Evolutionary conservation across 2,329 filamentous ascomycete genomes (phyloP), one percentile per base, ranked within the genome.

Genomic region (Hypoxylon sp.): DNA sequence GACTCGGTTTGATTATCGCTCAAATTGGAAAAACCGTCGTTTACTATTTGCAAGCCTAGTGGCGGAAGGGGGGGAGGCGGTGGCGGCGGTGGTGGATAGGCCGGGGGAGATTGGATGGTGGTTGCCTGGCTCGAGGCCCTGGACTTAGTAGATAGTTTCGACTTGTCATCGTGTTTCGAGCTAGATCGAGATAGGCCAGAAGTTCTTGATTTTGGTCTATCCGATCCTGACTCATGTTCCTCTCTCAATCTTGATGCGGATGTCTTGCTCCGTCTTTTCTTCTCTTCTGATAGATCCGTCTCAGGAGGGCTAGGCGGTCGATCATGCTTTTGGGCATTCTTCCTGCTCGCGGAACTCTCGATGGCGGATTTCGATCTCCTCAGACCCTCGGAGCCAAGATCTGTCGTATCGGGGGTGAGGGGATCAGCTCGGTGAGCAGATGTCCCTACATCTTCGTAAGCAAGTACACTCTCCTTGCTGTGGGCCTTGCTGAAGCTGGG

Each of bases 381-480:
- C 63, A 81, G 79, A 46, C 84, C 83, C 59, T 82, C 82, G 21
- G 84, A 82, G 56, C 89, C 88, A 21, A 92, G 73, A 75, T 93
- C 91, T 21, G 91, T 93, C 21, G 90, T 85, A 67, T 93, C 91
- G 17, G 92, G 92, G 1, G 92, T 94, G 52, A 85, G 78, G 1
- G 86, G 86, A 60, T 88, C 84, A 67, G 71, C 51, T 69, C 74
- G 49, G 64, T 67, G 66, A 59, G 60, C 79, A 68, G 75, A 76
- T 43, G 52, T 41, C 14, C 43, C 68, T 43, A 87, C 72, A 58
- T 87, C 84, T 49, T 90, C 87, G 57, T 83, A 83, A 76, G 88
- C 90, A 70, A 88, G 85, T 59, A 97, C 88, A 48, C 89, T 88
- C 81, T 98, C 95, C 79, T 94, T 96, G 84, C 93, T 97, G 79